phyloP scores from a whole-genome alignment of 2,329 filamentous ascomycete species.

The Cladosporium sp. region DNA sequence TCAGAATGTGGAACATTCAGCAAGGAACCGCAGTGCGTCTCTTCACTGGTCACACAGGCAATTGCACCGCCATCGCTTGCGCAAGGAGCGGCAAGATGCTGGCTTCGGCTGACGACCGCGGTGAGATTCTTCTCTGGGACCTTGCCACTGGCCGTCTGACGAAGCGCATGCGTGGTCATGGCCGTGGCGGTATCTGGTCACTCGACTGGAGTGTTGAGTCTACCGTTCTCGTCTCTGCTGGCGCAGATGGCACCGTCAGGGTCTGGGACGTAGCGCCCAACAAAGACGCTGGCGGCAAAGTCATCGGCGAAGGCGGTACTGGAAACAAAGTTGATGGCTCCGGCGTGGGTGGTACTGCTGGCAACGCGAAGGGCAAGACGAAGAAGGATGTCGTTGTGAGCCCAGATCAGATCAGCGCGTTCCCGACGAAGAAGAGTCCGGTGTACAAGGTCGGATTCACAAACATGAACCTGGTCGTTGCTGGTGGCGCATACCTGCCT shows the following conservation, averaged over 20 bases:
- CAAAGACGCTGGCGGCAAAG: slow-evolving; percentile 45
- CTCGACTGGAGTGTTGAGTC: slow-evolving; percentile 93
- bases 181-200: slow-evolving; percentile 89
- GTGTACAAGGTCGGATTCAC: slow-evolving; percentile 94
- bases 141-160: slow-evolving; percentile 80
- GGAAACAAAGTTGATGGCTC: slow-evolving; percentile 53
- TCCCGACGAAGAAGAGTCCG: slow-evolving; percentile 93
- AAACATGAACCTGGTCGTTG: slow-evolving; percentile 89
- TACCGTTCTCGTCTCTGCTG: slow-evolving; percentile 83
- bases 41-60: slow-evolving; percentile 87
- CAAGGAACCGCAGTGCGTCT: slow-evolving; percentile 85
- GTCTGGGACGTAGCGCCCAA: slow-evolving; percentile 82
- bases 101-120: slow-evolving; percentile 85
- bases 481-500: slow-evolving; percentile 70
- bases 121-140: slow-evolving; percentile 94
- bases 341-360: slow-evolving; percentile 33
- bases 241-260: slow-evolving; percentile 87
- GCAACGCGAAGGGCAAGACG: slow-evolving; percentile 61
- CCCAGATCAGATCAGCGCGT: slow-evolving; percentile 90
- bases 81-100: slow-evolving; percentile 85
- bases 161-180: slow-evolving; percentile 92
- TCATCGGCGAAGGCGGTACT: slow-evolving; percentile 50
- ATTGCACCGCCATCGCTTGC: slow-evolving; percentile 81
- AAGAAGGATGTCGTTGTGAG: slow-evolving; percentile 87
- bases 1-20: slow-evolving; percentile 95